Evolutionary conservation across 805 yeast species (phyloP).

Genomic region (Ogataea pignaliae): DNA sequence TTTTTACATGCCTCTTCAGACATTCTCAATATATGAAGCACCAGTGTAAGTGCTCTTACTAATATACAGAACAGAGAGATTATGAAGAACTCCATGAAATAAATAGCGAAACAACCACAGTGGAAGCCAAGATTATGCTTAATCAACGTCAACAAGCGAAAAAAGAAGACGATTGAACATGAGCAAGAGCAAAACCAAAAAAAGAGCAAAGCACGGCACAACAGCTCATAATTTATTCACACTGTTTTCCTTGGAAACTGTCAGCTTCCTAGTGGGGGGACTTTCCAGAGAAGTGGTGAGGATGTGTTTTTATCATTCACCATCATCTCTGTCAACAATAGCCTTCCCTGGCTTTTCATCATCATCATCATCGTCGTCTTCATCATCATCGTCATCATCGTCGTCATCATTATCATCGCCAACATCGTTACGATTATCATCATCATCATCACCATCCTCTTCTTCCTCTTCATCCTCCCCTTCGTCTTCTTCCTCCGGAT

Average conservation of each 20-base stretch:
- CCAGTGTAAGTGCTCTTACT: too few species aligned
- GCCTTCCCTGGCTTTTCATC: constrained; percentile 25
- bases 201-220: too few species aligned
- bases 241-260: not conserved
- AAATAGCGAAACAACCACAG: too few species aligned
- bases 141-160: not conserved
- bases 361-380: constrained; percentile 24
- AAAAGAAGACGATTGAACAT: not conserved
- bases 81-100: too few species aligned
- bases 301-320: constrained; percentile 4
- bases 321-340: constrained; percentile 31
- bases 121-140: too few species aligned
- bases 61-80: too few species aligned
- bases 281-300: not conserved
- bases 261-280: not conserved
- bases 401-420: constrained; percentile 41
- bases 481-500: constrained; percentile 48
- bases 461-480: constrained; percentile 41
- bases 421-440: too few species aligned
- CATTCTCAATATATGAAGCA: too few species aligned
- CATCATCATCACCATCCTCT: constrained; percentile 26
- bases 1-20: too few species aligned
- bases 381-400: constrained; percentile 26
- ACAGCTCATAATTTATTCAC: too few species aligned
- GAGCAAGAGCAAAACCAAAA: too few species aligned